Conservation (phyloP, 257 asterid species). For the Henckelia pumila region DNA sequence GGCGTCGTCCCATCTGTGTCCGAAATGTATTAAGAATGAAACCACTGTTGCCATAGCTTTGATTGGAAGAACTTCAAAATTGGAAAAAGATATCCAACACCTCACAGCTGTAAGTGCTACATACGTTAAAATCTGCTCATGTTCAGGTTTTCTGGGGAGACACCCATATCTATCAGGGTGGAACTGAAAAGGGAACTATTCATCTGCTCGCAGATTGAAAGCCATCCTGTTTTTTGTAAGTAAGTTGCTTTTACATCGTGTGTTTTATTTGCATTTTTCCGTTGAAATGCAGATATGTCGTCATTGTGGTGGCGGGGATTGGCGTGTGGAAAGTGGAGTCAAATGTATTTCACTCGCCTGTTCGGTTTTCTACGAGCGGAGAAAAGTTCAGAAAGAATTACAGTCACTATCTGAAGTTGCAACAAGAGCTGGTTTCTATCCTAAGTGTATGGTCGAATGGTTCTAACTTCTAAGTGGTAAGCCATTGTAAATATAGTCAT, state of each 20-base stretch:
- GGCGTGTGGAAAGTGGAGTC: constrained; percentile 78
- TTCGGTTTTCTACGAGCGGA: constrained; percentile 80
- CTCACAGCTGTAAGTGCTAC: constrained; percentile 79
- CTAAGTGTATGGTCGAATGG: constrained; percentile 79
- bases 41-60: constrained; percentile 57
- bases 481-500: too few species aligned
- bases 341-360: constrained; percentile 88
- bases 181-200: background rate
- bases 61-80: constrained; percentile 71
- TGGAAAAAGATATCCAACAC: constrained; percentile 79
- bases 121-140: background rate
- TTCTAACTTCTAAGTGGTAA: constrained; percentile 37
- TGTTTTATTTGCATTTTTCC: background rate
- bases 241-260: background rate
- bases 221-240: background rate
- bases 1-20: constrained; percentile 59
- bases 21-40: constrained; percentile 59
- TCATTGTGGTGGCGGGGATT: constrained; percentile 97
- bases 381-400: constrained; percentile 77
- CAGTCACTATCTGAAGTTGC: constrained; percentile 63
- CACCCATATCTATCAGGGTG: background rate
- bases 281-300: constrained; percentile 64
- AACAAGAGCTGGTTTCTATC: constrained; percentile 58
- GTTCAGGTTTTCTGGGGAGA: background rate
- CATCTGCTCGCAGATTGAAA: too few species aligned